These are phyloP conservation scores for Nelumbo lutea DNA, from an alignment of 164 flowering plant genomes.

Conservation along the genomic window DNA sequence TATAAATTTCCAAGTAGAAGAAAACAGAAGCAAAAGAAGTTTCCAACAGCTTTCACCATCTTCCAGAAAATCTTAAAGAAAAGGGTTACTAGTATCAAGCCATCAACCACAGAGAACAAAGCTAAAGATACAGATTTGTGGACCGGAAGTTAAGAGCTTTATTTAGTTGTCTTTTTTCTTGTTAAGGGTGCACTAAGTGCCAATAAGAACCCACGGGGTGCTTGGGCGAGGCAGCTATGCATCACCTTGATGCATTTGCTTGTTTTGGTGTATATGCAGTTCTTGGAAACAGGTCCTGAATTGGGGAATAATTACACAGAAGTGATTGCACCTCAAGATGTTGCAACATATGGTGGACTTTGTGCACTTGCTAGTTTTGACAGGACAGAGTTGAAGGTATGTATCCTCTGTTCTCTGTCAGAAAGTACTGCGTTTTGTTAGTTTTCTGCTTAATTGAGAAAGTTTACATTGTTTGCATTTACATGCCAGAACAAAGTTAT, in stretches of 20 bases:
- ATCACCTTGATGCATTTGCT: background rate
- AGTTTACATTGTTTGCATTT: conserved; percentile 3
- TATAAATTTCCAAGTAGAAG: no score
- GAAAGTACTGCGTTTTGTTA: background rate
- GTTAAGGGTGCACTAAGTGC: no score
- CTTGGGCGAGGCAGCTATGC: no score
- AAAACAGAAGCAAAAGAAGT: no score
- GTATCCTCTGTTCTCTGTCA: conserved; percentile 1
- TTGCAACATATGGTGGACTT: conserved; percentile 97
- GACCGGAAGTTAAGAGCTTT: no score
- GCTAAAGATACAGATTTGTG: no score
- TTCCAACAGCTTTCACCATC: no score
- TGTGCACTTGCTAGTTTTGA: conserved; percentile 99
- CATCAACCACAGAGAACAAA: no score
- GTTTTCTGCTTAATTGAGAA: background rate
- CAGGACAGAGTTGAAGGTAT: conserved; percentile 87
- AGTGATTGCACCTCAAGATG: conserved; percentile 96
- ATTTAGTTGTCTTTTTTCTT: no score
- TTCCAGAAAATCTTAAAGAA: no score
- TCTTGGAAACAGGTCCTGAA: conserved; percentile 79
- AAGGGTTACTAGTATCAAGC: no score
- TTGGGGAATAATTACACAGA: conserved; percentile 74
- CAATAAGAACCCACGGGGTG: no score
- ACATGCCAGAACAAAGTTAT: conserved; percentile 81
- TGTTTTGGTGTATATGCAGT: conserved; percentile 40